A percentile compares a stretch with the other conserved stretches of the same genome.
Evolutionary conservation across 345 rosid genomes (phyloP).

Genomic region (Euphorbia tirucalli): DNA sequence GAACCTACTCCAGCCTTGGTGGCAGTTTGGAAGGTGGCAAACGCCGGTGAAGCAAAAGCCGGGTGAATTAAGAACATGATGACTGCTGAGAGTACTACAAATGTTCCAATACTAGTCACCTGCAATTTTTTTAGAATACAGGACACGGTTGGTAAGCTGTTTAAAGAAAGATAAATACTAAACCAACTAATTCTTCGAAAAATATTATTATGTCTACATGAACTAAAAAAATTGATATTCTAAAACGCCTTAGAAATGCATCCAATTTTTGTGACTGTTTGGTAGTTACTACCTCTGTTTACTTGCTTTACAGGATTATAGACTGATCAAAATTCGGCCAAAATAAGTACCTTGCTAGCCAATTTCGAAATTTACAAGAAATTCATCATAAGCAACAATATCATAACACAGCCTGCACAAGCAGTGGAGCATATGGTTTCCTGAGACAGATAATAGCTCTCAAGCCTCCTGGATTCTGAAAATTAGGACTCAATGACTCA

Average conservation of each 20-base stretch:
- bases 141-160: neutral
- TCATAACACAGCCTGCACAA: too few species aligned
- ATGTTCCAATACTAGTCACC: constrained; percentile 47
- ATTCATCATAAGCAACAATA: neutral
- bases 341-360: constrained; percentile 1
- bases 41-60: constrained; percentile 73
- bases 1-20: constrained; percentile 56
- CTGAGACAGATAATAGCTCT: neutral
- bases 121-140: constrained; percentile 26
- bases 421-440: too few species aligned
- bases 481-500: neutral
- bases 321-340: neutral
- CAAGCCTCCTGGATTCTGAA: neutral
- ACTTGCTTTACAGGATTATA: neutral
- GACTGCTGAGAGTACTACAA: constrained; percentile 51
- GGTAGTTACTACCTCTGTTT: neutral
- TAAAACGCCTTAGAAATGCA: neutral
- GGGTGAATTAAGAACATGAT: constrained; percentile 59
- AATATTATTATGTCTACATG: neutral
- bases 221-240: neutral
- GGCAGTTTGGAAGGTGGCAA: constrained; percentile 70
- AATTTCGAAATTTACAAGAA: neutral
- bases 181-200: neutral
- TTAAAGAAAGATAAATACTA: neutral
- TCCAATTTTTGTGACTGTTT: neutral